A percentile compares a stretch with the other conserved stretches of the same genome.
Conservation (phyloP, 306 rosid genomes). For the Citrullus amarus region DNA sequence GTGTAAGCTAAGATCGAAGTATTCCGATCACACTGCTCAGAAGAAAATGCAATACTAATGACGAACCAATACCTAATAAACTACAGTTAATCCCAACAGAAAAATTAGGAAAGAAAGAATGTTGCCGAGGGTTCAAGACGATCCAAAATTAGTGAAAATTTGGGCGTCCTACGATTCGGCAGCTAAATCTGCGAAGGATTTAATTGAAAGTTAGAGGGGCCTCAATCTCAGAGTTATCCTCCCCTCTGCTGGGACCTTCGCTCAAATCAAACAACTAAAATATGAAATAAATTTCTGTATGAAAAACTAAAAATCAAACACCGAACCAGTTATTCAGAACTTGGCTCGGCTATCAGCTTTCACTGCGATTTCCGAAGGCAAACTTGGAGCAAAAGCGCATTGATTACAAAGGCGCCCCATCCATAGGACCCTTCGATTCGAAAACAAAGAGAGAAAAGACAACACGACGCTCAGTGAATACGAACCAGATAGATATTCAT, state of each 20-base stretch:
- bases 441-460: not conserved
- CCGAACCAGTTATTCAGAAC: conserved; percentile 19
- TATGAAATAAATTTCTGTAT: not conserved
- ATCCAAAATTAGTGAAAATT: conserved; percentile 9
- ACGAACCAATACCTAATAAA: too few relatives aligned
- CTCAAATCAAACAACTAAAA: not conserved
- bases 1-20: too few relatives aligned
- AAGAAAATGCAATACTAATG: too few relatives aligned
- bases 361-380: conserved; percentile 65
- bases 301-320: conserved; percentile 15
- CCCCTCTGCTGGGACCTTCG: conserved; percentile 96
- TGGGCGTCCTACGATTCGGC: conserved; percentile 75
- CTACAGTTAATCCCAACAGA: not conserved
- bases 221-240: conserved; percentile 38
- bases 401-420: conserved; percentile 38
- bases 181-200: conserved; percentile 45
- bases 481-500: conserved; percentile 69
- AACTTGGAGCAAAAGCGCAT: conserved; percentile 78
- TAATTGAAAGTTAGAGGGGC: conserved; percentile 47
- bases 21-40: too few relatives aligned
- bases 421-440: conserved; percentile 72
- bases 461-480: conserved; percentile 82
- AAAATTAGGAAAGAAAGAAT: not conserved
- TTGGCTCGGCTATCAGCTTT: conserved; percentile 26
- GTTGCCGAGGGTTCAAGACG: conserved; percentile 38